phyloP scores from a whole-genome alignment of 106 monocot species.

The Dactylorhiza incarnata region DNA sequence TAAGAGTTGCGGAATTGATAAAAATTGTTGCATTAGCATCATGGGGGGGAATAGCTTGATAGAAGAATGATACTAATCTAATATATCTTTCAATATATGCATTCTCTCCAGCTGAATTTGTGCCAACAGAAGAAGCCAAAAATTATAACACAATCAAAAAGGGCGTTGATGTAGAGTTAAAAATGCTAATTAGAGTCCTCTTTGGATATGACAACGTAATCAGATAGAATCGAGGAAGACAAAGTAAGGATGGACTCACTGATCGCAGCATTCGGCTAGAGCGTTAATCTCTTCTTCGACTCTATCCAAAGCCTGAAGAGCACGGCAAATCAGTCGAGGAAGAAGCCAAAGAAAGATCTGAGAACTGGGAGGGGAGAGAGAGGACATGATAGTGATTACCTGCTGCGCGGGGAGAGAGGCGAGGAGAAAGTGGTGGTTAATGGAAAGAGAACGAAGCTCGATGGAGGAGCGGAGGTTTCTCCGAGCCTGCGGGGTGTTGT shows the following conservation, averaged over 20 bases:
- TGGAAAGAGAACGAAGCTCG: conserved; percentile 64
- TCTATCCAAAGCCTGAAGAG: conserved; percentile 53
- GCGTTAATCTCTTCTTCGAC: conserved; percentile 75
- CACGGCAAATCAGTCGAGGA: not conserved
- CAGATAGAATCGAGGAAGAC: not conserved
- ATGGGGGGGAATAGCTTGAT: not conserved
- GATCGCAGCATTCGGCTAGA: conserved; percentile 71
- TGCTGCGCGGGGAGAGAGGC: conserved; percentile 89
- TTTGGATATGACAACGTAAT: not conserved
- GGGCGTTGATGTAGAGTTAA: too few species aligned
- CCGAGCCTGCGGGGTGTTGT: conserved; percentile 80
- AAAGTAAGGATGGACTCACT: conserved; percentile 28
- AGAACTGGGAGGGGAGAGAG: not conserved
- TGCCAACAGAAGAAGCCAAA: not conserved
- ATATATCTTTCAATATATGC: not conserved
- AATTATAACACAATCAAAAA: not conserved
- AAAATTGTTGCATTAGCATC: not conserved
- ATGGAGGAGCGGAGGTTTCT: conserved; percentile 92
- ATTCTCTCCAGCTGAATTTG: not conserved
- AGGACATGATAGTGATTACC: conserved; percentile 14
- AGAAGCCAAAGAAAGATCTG: not conserved
- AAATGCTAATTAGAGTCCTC: not conserved
- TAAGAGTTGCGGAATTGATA: not conserved
- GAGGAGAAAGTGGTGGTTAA: conserved; percentile 81
- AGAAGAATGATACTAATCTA: not conserved